Base-by-base conservation (phyloP, 2,329 filamentous ascomycete species). In the Myriosclerotinia scirpicola region DNA sequence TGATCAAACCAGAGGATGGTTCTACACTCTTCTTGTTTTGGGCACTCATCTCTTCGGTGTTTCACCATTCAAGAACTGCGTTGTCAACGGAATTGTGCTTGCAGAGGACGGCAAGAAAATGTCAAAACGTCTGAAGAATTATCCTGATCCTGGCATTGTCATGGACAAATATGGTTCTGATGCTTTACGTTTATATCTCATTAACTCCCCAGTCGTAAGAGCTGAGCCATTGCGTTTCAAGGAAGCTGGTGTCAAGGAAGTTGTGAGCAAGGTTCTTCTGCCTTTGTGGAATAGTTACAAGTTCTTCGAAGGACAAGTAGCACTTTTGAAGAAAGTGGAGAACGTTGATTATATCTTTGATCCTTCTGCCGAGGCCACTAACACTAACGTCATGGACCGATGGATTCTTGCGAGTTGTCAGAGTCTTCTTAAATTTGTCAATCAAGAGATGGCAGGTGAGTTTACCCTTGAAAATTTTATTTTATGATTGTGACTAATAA, bases 61-160 rank as follows among this genome's bases (percentile, higher is more conserved):
- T 46, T 87, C 93, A 2, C 93, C 94, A 0, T 97, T 97, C 83
- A 89, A 95, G 80, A 97, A 97, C 77, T 96, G 92, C 74, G 91
- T 97, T n/a, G 93, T 97, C 69, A 97, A 96, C 76, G 93, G 93
- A 60, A 95, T 97, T 69, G 93, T 97, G 5, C 84, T 97, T 52
- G 93, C 93, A 0, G 93, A 96, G 77, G 92, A 97, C 75, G 94
- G 94, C 66, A 97, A 97, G 83, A 98, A 98, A 83, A 98, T 98
- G 94, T 97, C 93, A 8, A 98, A 98, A 80, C 87, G 94, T 64
- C 83, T 97, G 67, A 96, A 97, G 81, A 98, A 98, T 79, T 98
- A 97, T 78, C 94, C 94, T 0, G 93, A 97, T 74, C 94, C 94
- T 14, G 82, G 82, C 66, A 81, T 92, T 62, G 87, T 98, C 71